These are phyloP conservation scores for Cytospora piceae DNA, from an alignment of 2,329 filamentous ascomycete genomes.

Conservation along the genomic window DNA sequence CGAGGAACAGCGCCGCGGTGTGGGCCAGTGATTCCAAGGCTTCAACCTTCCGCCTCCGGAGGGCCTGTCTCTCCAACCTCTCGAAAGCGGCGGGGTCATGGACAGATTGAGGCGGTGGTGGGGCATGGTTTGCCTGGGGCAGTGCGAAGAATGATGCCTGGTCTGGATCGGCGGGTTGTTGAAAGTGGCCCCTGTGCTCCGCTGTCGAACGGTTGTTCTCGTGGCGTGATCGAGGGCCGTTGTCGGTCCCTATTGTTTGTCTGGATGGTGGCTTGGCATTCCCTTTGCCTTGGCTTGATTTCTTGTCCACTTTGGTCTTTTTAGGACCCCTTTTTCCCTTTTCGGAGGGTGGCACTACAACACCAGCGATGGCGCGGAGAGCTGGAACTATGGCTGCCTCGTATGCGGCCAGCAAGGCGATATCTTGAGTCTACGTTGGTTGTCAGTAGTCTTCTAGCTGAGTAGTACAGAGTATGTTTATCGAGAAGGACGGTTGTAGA, in stretches of 20 bases:
- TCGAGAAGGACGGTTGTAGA: neutral
- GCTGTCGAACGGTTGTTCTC: neutral
- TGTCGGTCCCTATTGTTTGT: neutral
- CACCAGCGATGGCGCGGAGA: slow-evolving; percentile 14
- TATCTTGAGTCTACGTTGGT: slow-evolving; percentile 7
- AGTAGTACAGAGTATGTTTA: neutral
- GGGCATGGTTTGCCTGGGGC: neutral
- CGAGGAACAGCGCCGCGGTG: slow-evolving; percentile 26
- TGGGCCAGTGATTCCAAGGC: slow-evolving; percentile 27
- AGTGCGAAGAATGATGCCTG: neutral
- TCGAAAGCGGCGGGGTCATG: slow-evolving; percentile 1
- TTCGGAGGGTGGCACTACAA: neutral
- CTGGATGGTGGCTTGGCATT: neutral
- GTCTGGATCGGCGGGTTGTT: neutral
- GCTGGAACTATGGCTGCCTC: slow-evolving; percentile 27
- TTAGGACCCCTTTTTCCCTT: slow-evolving; percentile 2
- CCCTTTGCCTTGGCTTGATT: neutral
- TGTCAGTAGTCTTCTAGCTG: neutral
- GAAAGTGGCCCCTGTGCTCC: neutral
- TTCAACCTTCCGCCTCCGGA: slow-evolving; percentile 28
- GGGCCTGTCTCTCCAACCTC: slow-evolving; percentile 22
- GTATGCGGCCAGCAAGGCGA: slow-evolving; percentile 19
- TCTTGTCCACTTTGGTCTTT: slow-evolving; percentile 1
- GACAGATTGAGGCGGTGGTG: neutral
- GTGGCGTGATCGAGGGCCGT: neutral